Conservation (phyloP, 495 filamentous ascomycete genomes). For the Penicillium salamii region DNA sequence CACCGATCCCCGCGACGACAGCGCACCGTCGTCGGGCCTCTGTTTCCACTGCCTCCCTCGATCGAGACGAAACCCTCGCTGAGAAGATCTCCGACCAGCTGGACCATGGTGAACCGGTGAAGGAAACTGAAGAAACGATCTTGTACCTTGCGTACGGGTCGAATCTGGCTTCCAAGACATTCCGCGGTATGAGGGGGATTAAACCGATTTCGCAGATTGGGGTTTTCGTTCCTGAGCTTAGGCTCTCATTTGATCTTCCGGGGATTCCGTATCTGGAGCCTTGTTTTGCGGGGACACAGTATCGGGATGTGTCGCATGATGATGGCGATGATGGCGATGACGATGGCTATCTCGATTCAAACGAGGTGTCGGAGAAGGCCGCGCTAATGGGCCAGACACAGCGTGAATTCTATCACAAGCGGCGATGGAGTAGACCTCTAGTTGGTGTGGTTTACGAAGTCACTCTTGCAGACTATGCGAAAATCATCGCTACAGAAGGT, state of each 20-base stretch:
- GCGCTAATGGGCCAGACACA: constrained; percentile 25
- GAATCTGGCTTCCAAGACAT: constrained; percentile 75
- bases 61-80: constrained; percentile 23
- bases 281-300: constrained; percentile 81
- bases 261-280: constrained; percentile 87
- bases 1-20: constrained; percentile 16
- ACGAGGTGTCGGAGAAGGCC: constrained; percentile 30
- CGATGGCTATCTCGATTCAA: constrained; percentile 8
- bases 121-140: constrained; percentile 48
- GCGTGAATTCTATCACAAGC: constrained; percentile 36
- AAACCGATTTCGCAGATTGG: constrained; percentile 72
- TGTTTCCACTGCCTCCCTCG: constrained; percentile 15
- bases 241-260: constrained; percentile 79
- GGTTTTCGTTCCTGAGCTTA: constrained; percentile 74
- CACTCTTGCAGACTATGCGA: constrained; percentile 72
- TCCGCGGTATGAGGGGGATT: constrained; percentile 72
- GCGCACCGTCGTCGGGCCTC: constrained; percentile 20
- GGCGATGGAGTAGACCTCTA: constrained; percentile 71
- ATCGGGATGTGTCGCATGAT: constrained; percentile 40
- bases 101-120: constrained; percentile 4
- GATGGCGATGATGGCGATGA: no score
- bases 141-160: constrained; percentile 96
- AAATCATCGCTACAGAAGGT: constrained; percentile 87
- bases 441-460: constrained; percentile 96
- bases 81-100: constrained; percentile 21